Conservation (phyloP, 257 asterid species). For the Perilla frutescens region DNA sequence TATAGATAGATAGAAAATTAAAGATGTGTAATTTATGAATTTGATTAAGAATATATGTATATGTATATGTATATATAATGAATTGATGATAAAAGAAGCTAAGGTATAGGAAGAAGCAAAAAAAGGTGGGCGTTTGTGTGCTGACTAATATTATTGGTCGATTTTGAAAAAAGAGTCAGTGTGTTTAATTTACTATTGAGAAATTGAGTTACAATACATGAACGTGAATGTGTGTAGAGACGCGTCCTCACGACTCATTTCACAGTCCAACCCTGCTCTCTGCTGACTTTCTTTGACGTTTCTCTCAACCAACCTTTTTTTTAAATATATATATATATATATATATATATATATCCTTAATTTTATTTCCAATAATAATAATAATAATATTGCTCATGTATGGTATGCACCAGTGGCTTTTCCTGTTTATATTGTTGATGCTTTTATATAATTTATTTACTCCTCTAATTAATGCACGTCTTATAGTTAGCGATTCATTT, state of each 20-base stretch:
- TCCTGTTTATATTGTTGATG: background rate
- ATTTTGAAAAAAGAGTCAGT: too few species aligned
- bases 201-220: background rate
- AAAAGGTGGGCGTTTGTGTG: slow-evolving; percentile 33
- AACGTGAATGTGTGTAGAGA: background rate
- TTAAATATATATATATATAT: background rate
- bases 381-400: too few species aligned
- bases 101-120: slow-evolving; percentile 6
- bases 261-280: slow-evolving; percentile 5
- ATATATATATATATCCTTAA: background rate
- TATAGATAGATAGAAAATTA: background rate
- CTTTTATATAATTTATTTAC: too few species aligned
- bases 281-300: slow-evolving; percentile 35
- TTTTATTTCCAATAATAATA: too few species aligned
- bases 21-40: too few species aligned
- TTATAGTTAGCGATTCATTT: too few species aligned
- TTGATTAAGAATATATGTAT: background rate
- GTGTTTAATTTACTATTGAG: too few species aligned
- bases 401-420: background rate
- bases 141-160: background rate
- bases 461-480: background rate
- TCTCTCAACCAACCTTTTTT: slow-evolving; percentile 38
- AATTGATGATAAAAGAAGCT: background rate
- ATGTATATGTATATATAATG: background rate
- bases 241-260: slow-evolving; percentile 37